Percentiles rank a stretch among this genome's conserved stretches.
Conservation (phyloP, 768 basidiomycete genomes). For the Rhizopogon salebrosus region DNA sequence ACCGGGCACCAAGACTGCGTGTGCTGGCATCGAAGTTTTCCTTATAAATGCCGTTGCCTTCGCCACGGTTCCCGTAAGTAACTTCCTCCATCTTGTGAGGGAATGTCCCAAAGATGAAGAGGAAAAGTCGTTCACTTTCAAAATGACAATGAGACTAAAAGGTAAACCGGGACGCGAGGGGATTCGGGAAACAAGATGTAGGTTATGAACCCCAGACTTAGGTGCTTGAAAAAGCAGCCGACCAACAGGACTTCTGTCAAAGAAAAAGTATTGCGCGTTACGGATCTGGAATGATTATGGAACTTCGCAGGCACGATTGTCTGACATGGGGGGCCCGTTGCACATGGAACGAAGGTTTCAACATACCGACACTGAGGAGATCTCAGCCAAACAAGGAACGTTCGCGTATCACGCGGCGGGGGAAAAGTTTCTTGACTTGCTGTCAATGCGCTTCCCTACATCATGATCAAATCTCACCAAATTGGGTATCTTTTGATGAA, state of each 20-base stretch:
- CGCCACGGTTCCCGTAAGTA: slow-evolving; percentile 8
- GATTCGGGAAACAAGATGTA: too few relatives aligned
- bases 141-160: background rate
- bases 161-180: background rate
- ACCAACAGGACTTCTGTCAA: background rate
- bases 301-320: background rate
- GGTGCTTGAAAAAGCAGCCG: background rate
- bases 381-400: background rate
- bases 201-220: background rate
- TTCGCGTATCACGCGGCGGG: background rate
- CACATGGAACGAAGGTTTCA: slow-evolving; percentile 2
- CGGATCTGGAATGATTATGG: background rate
- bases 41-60: slow-evolving; percentile 13
- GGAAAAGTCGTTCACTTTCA: background rate
- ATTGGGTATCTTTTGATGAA: background rate
- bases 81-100: slow-evolving; percentile 21
- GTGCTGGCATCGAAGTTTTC: slow-evolving; percentile 9
- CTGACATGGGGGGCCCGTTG: background rate
- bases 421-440: background rate
- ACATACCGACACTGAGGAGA: background rate
- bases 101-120: slow-evolving; percentile 2
- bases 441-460: background rate
- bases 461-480: background rate
- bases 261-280: background rate
- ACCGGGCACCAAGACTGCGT: slow-evolving; percentile 8